Conservation (phyloP, 352 stramenopile genomes). For the Phytophthora aleatoria region DNA sequence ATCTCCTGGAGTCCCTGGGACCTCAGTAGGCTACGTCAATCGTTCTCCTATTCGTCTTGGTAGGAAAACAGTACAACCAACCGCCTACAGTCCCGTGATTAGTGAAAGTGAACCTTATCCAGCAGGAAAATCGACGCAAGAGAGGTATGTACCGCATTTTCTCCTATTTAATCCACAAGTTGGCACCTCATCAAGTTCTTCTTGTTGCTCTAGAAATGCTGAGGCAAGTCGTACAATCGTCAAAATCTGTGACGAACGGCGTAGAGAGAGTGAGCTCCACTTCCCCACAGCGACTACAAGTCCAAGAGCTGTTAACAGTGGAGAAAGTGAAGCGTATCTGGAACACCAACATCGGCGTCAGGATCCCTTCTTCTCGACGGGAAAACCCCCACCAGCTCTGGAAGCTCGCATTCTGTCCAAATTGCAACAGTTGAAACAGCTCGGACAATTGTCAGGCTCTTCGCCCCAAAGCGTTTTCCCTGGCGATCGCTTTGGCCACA, state of each 20-base stretch:
- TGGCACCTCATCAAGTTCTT: not conserved
- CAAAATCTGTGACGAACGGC: constrained; percentile 71
- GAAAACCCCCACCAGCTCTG: constrained; percentile 43
- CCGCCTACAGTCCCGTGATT: constrained; percentile 26
- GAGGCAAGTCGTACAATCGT: constrained; percentile 70
- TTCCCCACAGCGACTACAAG: constrained; percentile 33
- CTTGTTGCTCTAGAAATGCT: constrained; percentile 44
- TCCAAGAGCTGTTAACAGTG: not conserved
- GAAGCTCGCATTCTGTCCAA: constrained; percentile 66
- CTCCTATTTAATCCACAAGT: not conserved
- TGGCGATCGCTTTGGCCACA: constrained; percentile 69
- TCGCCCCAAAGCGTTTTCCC: constrained; percentile 69
- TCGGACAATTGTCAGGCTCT: constrained; percentile 54
- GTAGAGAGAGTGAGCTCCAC: constrained; percentile 59
- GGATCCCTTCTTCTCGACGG: constrained; percentile 41
- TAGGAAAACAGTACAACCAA: constrained; percentile 53
- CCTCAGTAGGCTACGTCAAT: constrained; percentile 33
- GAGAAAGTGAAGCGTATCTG: constrained; percentile 26
- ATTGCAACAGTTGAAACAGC: constrained; percentile 64
- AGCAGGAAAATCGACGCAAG: constrained; percentile 76
- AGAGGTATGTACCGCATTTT: constrained; percentile 39
- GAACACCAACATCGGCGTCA: constrained; percentile 35
- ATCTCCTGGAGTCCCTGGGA: constrained; percentile 27
- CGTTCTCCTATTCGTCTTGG: constrained; percentile 65
- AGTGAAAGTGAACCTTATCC: constrained; percentile 30